Evolutionary conservation across 2,329 filamentous ascomycete genomes (phyloP).

Genomic region (Colletotrichum kahawae): DNA sequence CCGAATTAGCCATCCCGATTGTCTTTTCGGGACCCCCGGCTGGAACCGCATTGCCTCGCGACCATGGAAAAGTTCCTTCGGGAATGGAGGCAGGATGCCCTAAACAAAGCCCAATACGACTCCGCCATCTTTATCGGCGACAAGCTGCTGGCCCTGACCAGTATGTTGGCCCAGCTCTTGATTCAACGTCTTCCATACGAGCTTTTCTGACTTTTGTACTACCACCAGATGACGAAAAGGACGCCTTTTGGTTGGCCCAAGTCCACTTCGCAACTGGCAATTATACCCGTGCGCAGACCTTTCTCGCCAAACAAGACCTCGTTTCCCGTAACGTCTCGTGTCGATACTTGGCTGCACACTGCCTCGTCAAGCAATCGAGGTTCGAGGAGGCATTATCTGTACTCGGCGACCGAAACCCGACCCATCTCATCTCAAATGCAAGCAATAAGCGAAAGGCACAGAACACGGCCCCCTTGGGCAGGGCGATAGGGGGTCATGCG

Average conservation of each 20-base stretch:
- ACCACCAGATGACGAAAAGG: conserved; percentile 80
- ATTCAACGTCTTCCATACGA: neutral
- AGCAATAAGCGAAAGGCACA: conserved; percentile 73
- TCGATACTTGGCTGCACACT: conserved; percentile 91
- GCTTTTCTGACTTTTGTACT: neutral
- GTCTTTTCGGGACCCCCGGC: neutral
- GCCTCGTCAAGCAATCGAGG: conserved; percentile 88
- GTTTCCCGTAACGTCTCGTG: conserved; percentile 83
- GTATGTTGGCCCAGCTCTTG: conserved; percentile 53
- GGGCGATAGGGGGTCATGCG: conserved; percentile 23
- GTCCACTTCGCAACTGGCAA: conserved; percentile 96
- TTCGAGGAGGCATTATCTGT: conserved; percentile 87
- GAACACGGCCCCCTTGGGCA: conserved; percentile 59
- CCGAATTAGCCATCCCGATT: neutral
- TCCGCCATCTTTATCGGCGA: conserved; percentile 97
- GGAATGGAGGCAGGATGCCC: conserved; percentile 92
- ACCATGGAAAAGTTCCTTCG: conserved; percentile 91
- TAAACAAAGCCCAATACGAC: conserved; percentile 96
- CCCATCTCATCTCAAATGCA: conserved; percentile 76
- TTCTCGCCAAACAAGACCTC: conserved; percentile 84
- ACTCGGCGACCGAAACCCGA: conserved; percentile 93
- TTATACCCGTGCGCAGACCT: conserved; percentile 87
- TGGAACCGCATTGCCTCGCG: neutral
- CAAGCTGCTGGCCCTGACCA: conserved; percentile 92
- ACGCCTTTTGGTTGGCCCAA: conserved; percentile 98